phyloP scores from a whole-genome alignment of 768 basidiomycete species.

The Mycena metata region DNA sequence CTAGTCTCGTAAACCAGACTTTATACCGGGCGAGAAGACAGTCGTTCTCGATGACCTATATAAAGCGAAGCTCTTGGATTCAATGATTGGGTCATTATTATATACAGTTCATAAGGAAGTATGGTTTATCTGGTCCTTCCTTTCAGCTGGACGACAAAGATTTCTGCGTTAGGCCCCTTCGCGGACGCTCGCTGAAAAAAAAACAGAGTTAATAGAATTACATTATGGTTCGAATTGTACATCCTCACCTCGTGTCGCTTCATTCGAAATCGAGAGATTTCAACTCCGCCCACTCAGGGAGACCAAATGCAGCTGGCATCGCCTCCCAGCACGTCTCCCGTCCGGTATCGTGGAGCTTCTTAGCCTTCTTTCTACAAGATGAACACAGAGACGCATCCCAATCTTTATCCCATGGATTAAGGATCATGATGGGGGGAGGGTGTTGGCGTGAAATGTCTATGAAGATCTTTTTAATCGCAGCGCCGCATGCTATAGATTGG shows the following conservation, averaged over 20 bases:
- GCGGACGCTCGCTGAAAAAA: no score
- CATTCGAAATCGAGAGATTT: conserved; percentile 23
- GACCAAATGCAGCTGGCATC: conserved; percentile 20
- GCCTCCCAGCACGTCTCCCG: conserved; percentile 16
- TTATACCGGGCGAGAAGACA: no score
- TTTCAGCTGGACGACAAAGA: no score
- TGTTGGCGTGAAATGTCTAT: neutral
- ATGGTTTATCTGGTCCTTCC: no score
- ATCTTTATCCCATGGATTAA: neutral
- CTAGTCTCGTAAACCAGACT: no score
- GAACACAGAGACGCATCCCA: conserved; percentile 8
- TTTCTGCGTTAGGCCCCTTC: no score
- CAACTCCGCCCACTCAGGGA: conserved; percentile 21
- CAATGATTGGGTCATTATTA: no score
- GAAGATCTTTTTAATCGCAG: neutral
- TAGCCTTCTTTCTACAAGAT: neutral
- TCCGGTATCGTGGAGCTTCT: neutral
- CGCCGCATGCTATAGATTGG: neutral
- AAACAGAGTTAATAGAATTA: no score
- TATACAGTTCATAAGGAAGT: no score
- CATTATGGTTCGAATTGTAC: no score
- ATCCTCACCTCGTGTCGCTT: neutral
- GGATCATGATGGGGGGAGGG: neutral
- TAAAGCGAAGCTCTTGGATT: no score
- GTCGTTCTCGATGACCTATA: no score